Base-by-base conservation (phyloP, 805 yeast genomes). In the Starmerella apis region DNA sequence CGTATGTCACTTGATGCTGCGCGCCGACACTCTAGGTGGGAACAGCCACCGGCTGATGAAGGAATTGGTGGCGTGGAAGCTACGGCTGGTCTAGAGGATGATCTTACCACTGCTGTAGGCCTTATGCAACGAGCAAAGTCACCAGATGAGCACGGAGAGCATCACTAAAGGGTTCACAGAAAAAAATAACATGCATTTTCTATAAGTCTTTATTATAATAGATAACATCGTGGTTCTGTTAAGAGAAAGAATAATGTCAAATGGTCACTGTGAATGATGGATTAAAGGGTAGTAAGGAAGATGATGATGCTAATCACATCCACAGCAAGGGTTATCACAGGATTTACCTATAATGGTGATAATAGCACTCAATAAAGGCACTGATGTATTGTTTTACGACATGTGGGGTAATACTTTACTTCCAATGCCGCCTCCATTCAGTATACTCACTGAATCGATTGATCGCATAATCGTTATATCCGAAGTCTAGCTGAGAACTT, bases 401-500 rank as follows among this genome's bases (percentile, higher is more conserved):
- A 7, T 33, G 22, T 8, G 30, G 11, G 22, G 11, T n/a, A 10
- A 13, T 7, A 19, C 28, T n/a, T 14, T n/a, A n/a, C n/a, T n/a
- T 11, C 46, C 46, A 43, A 7, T 9, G 27, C 20, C 30, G 32
- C 53, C 66, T 83, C 92, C 92, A 83, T 38, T 67, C 68, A 77
- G 80, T 78, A 58, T 83, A 83, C 63, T 83, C 92, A 28, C 71
- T 71, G 44, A 83, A 68, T 51, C 92, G 69, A 47, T 70, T 66
- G 38, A 71, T 70, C 1, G 84, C 77, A 60, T 83, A 83, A 10
- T 71, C 68, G 4, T 75, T 71, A 61, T 83, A 83, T 60, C 81
- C 81, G 62, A 83, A 83, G 57, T 83, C 90, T 43, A 83, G 82
- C 25, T 76, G 72, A 1, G 86, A 80, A 20, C 80, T 76, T 48